Conservation (phyloP, 805 yeast genomes). For the Candida rishiriensis region DNA sequence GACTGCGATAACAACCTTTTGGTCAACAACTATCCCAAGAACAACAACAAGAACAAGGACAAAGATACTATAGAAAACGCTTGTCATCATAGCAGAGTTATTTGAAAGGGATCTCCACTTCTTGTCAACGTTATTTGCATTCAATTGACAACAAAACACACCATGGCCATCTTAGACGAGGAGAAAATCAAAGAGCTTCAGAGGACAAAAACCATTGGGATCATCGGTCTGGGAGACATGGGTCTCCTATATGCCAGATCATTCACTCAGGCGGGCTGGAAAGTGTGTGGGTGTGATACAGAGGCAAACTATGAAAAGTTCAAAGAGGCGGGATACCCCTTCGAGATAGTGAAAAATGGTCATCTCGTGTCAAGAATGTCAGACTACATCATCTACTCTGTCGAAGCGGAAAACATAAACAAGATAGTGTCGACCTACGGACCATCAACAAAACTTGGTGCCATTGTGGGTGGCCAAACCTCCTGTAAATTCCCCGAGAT, state of each 20-base stretch:
- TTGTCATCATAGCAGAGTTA: too few species aligned
- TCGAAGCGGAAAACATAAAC: conserved; percentile 83
- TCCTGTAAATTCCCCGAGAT: conserved; percentile 93
- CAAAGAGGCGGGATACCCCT: conserved; percentile 33
- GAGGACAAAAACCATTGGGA: conserved; percentile 61
- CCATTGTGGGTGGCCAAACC: conserved; percentile 97
- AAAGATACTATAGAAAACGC: too few species aligned
- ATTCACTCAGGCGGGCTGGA: conserved; percentile 82
- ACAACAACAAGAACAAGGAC: too few species aligned
- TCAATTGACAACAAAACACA: too few species aligned
- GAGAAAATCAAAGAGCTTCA: conserved; percentile 15
- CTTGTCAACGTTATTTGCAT: too few species aligned
- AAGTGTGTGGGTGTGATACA: conserved; percentile 81
- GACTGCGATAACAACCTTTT: too few species aligned
- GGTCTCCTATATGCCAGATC: conserved; percentile 80
- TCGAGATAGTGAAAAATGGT: conserved; percentile 70
- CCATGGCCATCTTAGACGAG: conserved; percentile 14
- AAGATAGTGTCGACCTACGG: conserved; percentile 74
- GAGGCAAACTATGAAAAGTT: conserved; percentile 56
- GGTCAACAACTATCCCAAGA: too few species aligned
- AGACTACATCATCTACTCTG: conserved; percentile 85
- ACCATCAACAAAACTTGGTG: conserved; percentile 80
- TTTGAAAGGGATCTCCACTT: too few species aligned
- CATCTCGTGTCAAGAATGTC: conserved; percentile 75
- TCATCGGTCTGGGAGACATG: conserved; percentile 97